A percentile compares a stretch with the other conserved stretches of the same genome.
These are phyloP conservation scores for Coemansia sp. DNA, from an alignment of 192 early-diverging fungal genomes.

Conservation along the genomic window DNA sequence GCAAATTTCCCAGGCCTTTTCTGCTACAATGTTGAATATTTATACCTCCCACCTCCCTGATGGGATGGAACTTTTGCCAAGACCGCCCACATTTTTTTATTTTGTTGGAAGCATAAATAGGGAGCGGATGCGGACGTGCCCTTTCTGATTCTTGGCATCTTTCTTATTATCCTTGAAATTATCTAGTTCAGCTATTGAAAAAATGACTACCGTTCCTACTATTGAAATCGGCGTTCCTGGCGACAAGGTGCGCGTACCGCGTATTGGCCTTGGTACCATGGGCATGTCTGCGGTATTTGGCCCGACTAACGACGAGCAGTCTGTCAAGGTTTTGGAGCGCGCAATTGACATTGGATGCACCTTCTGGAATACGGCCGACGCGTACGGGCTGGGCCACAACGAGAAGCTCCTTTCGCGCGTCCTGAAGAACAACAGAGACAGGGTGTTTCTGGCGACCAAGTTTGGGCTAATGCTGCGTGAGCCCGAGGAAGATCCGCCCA, in stretches of 20 bases:
- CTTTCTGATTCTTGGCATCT: too few species aligned
- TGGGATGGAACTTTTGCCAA: too few species aligned
- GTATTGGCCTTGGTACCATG: slow-evolving; percentile 41
- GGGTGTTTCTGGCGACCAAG: slow-evolving; percentile 66
- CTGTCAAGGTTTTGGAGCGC: slow-evolving; percentile 47
- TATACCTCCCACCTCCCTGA: too few species aligned
- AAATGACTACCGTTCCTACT: slow-evolving; percentile 13
- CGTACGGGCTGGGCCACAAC: slow-evolving; percentile 61
- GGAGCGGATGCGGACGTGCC: too few species aligned
- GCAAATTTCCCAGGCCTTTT: too few species aligned
- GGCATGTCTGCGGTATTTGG: slow-evolving; percentile 53
- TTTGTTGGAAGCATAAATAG: too few species aligned
- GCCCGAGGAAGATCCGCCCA: slow-evolving; percentile 4
- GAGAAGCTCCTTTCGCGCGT: slow-evolving; percentile 60
- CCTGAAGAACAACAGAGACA: slow-evolving; percentile 53
- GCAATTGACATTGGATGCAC: slow-evolving; percentile 60
- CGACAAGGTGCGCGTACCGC: slow-evolving; percentile 29
- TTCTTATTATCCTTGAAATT: too few species aligned
- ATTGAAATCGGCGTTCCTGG: slow-evolving; percentile 38
- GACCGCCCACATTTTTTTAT: too few species aligned
- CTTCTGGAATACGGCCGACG: slow-evolving; percentile 63
- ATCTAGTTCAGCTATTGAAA: too few species aligned
- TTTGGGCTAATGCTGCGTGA: slow-evolving; percentile 49
- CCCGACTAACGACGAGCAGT: slow-evolving; percentile 27
- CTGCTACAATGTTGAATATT: too few species aligned